Percentiles rank a stretch among this genome's conserved stretches.
Evolutionary conservation across 768 basidiomycete species (phyloP).

Genomic region (Boletus patriciae): DNA sequence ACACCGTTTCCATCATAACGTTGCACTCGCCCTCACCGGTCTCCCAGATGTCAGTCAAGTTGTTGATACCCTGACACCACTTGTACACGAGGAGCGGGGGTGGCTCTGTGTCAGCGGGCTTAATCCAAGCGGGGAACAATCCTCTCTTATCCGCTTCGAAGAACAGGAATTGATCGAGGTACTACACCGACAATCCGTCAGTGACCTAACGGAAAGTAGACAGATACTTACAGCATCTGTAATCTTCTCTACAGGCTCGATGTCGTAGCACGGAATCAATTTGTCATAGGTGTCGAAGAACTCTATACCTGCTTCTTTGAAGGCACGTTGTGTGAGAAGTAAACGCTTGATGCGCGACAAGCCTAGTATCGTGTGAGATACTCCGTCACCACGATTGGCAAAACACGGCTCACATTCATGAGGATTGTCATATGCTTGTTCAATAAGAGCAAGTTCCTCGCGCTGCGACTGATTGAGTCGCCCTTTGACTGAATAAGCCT

Average conservation of each 20-base stretch:
- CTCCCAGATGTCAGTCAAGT: conserved; percentile 97
- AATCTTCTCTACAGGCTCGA: conserved; percentile 99
- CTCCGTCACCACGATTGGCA: not conserved
- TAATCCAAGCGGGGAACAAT: conserved; percentile 98
- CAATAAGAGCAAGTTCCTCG: conserved; percentile 96
- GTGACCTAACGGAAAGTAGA: not conserved
- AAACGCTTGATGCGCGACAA: conserved; percentile 97
- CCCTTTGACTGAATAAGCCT: conserved; percentile 97
- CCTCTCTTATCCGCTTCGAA: conserved; percentile 99
- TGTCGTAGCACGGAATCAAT: conserved; percentile 97
- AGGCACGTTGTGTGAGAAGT: conserved; percentile 93
- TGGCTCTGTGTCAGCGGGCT: conserved; percentile 96
- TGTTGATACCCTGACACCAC: conserved; percentile 99
- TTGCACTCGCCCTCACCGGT: conserved; percentile 97
- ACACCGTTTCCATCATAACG: conserved; percentile 98
- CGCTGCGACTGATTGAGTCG: conserved; percentile 97
- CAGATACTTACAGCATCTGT: conserved; percentile 79
- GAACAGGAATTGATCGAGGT: conserved; percentile 97
- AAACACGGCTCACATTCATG: conserved; percentile 74
- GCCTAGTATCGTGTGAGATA: conserved; percentile 39
- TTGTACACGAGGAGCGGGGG: conserved; percentile 97
- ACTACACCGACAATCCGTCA: conserved; percentile 43
- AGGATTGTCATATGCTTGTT: conserved; percentile 99
- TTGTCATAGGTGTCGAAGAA: conserved; percentile 99
- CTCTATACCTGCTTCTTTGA: conserved; percentile 97